A percentile compares a stretch with the other conserved stretches of the same genome.
phyloP scores from a whole-genome alignment of 208 protist species.

The Trypanosoma boissoni region DNA sequence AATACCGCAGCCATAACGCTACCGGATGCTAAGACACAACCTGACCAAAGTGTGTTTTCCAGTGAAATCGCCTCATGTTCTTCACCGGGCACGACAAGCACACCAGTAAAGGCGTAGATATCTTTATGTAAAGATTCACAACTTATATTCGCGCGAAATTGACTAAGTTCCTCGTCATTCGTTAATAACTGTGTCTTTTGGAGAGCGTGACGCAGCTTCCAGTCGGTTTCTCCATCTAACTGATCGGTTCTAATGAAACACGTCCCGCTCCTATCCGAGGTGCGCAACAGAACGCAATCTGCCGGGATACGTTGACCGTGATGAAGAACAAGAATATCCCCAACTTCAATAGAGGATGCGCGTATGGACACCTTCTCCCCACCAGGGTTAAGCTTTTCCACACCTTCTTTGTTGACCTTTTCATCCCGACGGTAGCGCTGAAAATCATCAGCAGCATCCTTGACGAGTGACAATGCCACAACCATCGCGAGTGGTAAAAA shows the following conservation, averaged over 20 bases:
- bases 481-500: conserved; percentile 93
- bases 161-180: conserved; percentile 28
- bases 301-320: conserved; percentile 94
- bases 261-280: conserved; percentile 92
- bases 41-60: conserved; percentile 98
- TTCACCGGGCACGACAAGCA: conserved; percentile 44
- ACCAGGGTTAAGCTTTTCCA: conserved; percentile 48
- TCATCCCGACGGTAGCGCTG: conserved; percentile 89
- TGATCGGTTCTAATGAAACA: conserved; percentile 98
- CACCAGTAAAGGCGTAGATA: conserved; percentile 96
- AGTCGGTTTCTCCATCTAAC: conserved; percentile 99
- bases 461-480: conserved; percentile 85
- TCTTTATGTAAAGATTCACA: conserved; percentile 90
- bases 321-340: conserved; percentile 92
- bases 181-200: conserved; percentile 42
- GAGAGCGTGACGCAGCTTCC: conserved; percentile 91
- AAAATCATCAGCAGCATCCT: conserved; percentile 95
- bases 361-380: conserved; percentile 51
- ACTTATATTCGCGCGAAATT: conserved; percentile 54
- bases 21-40: conserved; percentile 95
- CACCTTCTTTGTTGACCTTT: conserved; percentile 72
- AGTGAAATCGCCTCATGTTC: conserved; percentile 72
- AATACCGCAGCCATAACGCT: conserved; percentile 75
- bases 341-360: conserved; percentile 91
- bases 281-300: conserved; percentile 96